A percentile compares a stretch with the other conserved stretches of the same genome.
Conservation (phyloP, 768 basidiomycete genomes). For the Mycena polygramma region DNA sequence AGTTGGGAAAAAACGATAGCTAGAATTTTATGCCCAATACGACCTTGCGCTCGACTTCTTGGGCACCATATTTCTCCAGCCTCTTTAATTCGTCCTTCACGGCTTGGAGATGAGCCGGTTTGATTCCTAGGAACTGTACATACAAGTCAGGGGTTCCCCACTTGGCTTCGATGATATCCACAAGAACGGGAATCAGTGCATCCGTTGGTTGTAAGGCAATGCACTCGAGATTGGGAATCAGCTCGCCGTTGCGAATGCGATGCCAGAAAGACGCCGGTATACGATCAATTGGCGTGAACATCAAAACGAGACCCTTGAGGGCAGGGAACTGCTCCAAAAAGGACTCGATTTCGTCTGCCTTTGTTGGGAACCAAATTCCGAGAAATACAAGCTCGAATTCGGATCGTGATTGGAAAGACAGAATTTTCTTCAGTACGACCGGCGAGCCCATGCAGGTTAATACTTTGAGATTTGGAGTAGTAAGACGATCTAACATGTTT, state of each 20-base stretch:
- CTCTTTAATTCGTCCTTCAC: constrained; percentile 15
- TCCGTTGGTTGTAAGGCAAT: constrained; percentile 15
- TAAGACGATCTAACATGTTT: constrained; percentile 6
- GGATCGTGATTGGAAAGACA: neutral
- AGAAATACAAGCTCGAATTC: no score
- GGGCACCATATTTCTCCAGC: neutral
- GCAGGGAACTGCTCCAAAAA: neutral
- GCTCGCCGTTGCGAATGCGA: constrained; percentile 2
- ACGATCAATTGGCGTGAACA: neutral
- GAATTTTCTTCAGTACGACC: constrained; percentile 4
- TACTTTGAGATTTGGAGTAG: neutral
- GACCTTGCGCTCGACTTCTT: neutral
- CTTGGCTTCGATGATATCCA: constrained; percentile 16
- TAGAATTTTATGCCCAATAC: no score
- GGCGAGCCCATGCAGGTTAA: neutral
- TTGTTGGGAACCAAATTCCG: no score
- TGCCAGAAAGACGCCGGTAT: constrained; percentile 15
- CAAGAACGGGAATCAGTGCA: neutral
- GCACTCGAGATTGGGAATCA: neutral
- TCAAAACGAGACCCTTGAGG: neutral
- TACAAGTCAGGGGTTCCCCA: neutral
- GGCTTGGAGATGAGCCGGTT: neutral
- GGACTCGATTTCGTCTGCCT: neutral
- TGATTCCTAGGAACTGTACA: neutral
- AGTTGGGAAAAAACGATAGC: no score